Conservation (phyloP, 805 yeast genomes). For the Nakazawaea sp. region DNA sequence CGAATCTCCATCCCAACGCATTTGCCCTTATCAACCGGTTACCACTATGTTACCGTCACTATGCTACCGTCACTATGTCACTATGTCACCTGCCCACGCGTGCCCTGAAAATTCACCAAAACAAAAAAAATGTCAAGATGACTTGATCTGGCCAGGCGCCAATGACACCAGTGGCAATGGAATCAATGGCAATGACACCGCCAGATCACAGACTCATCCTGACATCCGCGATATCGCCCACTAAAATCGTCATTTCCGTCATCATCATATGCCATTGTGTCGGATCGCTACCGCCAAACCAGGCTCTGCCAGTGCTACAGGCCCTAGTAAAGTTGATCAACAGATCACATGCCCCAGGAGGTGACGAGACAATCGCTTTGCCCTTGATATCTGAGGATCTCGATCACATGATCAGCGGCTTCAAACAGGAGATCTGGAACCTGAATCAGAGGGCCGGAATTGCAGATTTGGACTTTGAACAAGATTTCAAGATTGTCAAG, state of each 20-base stretch:
- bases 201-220: conserved; percentile 12
- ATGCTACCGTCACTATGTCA: too few relatives aligned
- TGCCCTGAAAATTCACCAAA: too few relatives aligned
- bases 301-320: conserved; percentile 31
- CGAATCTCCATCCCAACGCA: too few relatives aligned
- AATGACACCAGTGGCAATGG: too few relatives aligned
- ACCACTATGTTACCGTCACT: too few relatives aligned
- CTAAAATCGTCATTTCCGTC: conserved; percentile 43
- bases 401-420: neutral
- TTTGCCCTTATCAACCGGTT: too few relatives aligned
- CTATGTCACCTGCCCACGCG: too few relatives aligned
- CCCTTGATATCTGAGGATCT: conserved; percentile 1
- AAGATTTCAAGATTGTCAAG: conserved; percentile 24
- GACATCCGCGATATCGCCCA: conserved; percentile 42
- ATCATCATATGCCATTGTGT: conserved; percentile 41
- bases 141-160: too few relatives aligned
- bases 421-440: neutral
- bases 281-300: conserved; percentile 29
- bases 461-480: conserved; percentile 6
- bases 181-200: neutral
- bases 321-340: conserved; percentile 36
- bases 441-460: neutral
- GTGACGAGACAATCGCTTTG: neutral
- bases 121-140: too few relatives aligned
- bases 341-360: conserved; percentile 13